phyloP scores from a whole-genome alignment of 1,284 basidiomycete species.

The Tilletia caries region DNA sequence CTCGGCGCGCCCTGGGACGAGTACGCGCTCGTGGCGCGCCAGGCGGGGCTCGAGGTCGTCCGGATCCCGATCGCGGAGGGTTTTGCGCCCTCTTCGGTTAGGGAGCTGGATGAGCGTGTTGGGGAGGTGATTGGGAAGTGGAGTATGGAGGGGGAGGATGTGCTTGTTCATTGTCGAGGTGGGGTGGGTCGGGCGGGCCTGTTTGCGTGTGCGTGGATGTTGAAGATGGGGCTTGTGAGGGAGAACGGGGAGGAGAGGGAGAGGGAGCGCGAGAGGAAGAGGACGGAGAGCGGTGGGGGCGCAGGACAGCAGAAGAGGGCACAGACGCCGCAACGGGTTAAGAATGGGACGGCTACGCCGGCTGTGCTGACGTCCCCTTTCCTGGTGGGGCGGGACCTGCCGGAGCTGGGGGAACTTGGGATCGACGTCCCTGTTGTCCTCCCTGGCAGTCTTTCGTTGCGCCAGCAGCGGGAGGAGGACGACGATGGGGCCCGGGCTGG shows the following conservation, averaged over 20 bases:
- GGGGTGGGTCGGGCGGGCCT: slow-evolving; percentile 92
- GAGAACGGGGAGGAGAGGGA: slow-evolving; percentile 65
- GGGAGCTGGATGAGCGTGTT: slow-evolving; percentile 69
- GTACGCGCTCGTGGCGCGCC: slow-evolving; percentile 66
- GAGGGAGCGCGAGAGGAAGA: neutral
- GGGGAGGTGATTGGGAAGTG: slow-evolving; percentile 68
- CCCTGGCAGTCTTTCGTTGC: neutral
- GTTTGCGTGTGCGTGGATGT: slow-evolving; percentile 85
- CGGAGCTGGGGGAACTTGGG: neutral
- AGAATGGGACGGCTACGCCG: slow-evolving; percentile 10
- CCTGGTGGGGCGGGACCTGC: neutral
- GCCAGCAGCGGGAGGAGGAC: neutral
- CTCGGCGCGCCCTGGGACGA: slow-evolving; percentile 78
- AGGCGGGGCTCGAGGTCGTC: slow-evolving; percentile 72
- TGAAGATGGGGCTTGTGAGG: slow-evolving; percentile 75
- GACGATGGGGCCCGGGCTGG: neutral
- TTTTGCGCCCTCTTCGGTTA: slow-evolving; percentile 64
- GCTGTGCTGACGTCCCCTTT: neutral
- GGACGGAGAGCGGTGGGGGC: neutral
- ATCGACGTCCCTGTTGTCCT: neutral
- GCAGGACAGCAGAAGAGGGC: neutral
- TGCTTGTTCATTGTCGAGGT: slow-evolving; percentile 88
- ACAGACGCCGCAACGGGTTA: neutral
- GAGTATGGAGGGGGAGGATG: slow-evolving; percentile 69
- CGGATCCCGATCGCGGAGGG: slow-evolving; percentile 83